phyloP scores from a whole-genome alignment of 108 stramenopile species.

The Skeletonema marinoi region DNA sequence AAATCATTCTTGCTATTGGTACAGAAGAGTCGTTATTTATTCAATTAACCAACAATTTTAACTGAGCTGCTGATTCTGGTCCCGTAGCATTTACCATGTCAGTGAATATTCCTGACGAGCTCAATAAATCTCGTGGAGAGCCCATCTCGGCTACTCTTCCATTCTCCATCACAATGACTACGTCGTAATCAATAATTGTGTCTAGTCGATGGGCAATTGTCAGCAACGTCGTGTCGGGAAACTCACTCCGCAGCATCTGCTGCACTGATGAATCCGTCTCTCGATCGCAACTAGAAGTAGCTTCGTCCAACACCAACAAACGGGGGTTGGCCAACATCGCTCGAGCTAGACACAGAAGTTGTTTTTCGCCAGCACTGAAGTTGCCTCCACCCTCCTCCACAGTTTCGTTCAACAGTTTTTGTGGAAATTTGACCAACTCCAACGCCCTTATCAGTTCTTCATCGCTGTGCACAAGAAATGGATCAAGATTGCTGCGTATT shows the following conservation, averaged over 20 bases:
- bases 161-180: conserved; percentile 82
- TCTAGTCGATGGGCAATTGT: conserved; percentile 91
- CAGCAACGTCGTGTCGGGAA: conserved; percentile 77
- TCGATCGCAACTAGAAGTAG: conserved; percentile 36
- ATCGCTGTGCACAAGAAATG: conserved; percentile 47
- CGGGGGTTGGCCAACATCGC: conserved; percentile 43
- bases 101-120: conserved; percentile 57
- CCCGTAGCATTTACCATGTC: conserved; percentile 70
- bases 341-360: conserved; percentile 81
- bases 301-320: conserved; percentile 48
- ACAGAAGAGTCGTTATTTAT: neutral
- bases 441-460: conserved; percentile 81
- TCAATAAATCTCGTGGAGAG: conserved; percentile 72
- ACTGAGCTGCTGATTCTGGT: conserved; percentile 41
- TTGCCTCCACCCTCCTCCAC: conserved; percentile 91
- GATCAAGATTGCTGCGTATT: conserved; percentile 87
- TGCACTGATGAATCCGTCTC: conserved; percentile 81
- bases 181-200: conserved; percentile 94
- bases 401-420: conserved; percentile 26
- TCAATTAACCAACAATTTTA: conserved; percentile 20
- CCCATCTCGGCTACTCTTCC: conserved; percentile 88
- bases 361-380: conserved; percentile 90
- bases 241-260: conserved; percentile 72
- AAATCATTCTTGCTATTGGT: neutral
- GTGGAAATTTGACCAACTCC: conserved; percentile 40